Conservation (phyloP, 2,329 filamentous ascomycete species). For the Xylariales sp. region DNA sequence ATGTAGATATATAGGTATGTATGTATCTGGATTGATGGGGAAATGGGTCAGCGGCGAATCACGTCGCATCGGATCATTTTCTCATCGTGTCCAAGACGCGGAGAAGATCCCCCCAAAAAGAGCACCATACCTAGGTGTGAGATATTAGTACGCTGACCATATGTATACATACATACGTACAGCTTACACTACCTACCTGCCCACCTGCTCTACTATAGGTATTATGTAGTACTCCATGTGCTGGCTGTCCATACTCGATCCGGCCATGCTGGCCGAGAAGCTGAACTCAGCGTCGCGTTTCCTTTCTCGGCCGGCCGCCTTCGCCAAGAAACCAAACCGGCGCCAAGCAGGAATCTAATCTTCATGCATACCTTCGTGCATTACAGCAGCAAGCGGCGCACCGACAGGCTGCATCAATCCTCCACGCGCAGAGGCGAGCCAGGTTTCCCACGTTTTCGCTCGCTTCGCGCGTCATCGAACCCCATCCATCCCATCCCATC, state of each 20-base stretch:
- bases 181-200: too few species aligned
- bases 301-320: slow-evolving; percentile 12
- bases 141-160: slow-evolving; percentile 8
- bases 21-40: neutral
- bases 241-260: too few species aligned
- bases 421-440: neutral
- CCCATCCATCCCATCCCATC: neutral
- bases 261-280: neutral
- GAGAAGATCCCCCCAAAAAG: slow-evolving; percentile 14
- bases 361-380: slow-evolving; percentile 6
- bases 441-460: slow-evolving; percentile 21
- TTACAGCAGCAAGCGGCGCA: neutral
- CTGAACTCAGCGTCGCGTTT: slow-evolving; percentile 3
- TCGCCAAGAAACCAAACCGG: neutral
- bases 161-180: neutral
- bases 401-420: slow-evolving; percentile 14
- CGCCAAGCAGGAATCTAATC: slow-evolving; percentile 14
- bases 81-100: slow-evolving; percentile 2
- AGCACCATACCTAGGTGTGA: slow-evolving; percentile 23
- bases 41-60: slow-evolving; percentile 14
- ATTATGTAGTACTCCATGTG: too few species aligned
- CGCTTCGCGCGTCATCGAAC: slow-evolving; percentile 12
- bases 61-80: neutral
- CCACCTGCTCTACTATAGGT: too few species aligned
- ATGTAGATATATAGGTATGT: too few species aligned